Conservation (phyloP, 2,329 filamentous ascomycete species). For the Fusarium sp. region DNA sequence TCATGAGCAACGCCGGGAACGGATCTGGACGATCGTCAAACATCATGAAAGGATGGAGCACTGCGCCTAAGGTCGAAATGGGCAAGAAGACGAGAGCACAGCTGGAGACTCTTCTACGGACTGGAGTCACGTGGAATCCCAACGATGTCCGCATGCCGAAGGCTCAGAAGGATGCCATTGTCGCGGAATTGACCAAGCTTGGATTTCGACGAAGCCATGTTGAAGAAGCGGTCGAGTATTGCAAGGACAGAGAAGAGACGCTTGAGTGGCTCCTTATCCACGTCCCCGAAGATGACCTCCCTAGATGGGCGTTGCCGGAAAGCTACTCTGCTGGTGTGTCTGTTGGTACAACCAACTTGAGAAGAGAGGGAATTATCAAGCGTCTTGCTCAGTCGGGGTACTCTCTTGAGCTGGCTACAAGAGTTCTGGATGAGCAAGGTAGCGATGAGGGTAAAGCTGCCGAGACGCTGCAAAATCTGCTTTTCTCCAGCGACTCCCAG, state of each 20-base stretch:
- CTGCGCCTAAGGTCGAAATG: conserved; percentile 92
- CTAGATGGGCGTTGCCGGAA: conserved; percentile 90
- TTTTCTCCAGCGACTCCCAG: conserved; percentile 41
- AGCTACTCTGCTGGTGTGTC: conserved; percentile 91
- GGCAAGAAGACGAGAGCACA: conserved; percentile 82
- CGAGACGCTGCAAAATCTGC: conserved; percentile 76
- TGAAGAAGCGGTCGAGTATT: conserved; percentile 86
- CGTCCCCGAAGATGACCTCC: conserved; percentile 96
- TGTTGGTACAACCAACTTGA: conserved; percentile 84
- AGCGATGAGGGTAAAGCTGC: conserved; percentile 83
- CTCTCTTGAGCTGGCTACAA: conserved; percentile 83
- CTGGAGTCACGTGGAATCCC: conserved; percentile 88
- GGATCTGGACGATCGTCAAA: conserved; percentile 51
- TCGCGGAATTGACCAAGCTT: conserved; percentile 80
- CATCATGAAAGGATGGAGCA: conserved; percentile 81
- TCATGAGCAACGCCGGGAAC: conserved; percentile 59
- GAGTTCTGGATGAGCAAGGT: conserved; percentile 75
- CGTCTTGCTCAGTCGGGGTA: conserved; percentile 87
- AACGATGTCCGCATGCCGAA: conserved; percentile 75
- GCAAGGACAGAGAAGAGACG: conserved; percentile 91
- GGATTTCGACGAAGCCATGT: conserved; percentile 92
- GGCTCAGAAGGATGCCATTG: conserved; percentile 67
- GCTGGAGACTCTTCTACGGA: conserved; percentile 82
- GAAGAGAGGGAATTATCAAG: conserved; percentile 84
- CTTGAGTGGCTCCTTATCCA: conserved; percentile 97